A percentile compares a stretch with the other conserved stretches of the same genome.
These are phyloP conservation scores for Harringtonia lauricola DNA, from an alignment of 2,329 filamentous ascomycete species.

Conservation along the genomic window DNA sequence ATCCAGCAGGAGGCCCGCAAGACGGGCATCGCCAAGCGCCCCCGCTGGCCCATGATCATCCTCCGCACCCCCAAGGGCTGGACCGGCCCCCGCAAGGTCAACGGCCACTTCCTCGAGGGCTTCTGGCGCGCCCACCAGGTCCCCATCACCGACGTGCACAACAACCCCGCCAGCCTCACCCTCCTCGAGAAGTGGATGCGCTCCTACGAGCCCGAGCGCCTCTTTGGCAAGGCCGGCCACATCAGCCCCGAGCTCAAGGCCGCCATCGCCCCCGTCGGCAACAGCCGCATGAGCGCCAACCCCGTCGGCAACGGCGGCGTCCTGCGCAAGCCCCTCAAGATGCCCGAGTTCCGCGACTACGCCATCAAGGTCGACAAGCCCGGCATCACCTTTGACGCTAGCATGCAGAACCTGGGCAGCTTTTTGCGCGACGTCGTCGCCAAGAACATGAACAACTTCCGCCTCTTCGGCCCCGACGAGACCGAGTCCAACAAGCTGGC, in stretches of 20 bases:
- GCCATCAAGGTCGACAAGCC: slow-evolving; percentile 49
- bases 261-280: slow-evolving; percentile 53
- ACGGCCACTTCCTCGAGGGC: slow-evolving; percentile 60
- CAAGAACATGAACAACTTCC: slow-evolving; percentile 56
- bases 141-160: slow-evolving; percentile 58
- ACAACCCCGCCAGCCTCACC: slow-evolving; percentile 55
- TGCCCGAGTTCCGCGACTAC: slow-evolving; percentile 63
- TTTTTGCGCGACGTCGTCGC: slow-evolving; percentile 59
- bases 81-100: slow-evolving; percentile 63
- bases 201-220: slow-evolving; percentile 60
- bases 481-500: slow-evolving; percentile 71
- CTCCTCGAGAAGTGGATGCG: slow-evolving; percentile 68
- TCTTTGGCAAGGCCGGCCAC: slow-evolving; percentile 54
- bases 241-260: slow-evolving; percentile 51
- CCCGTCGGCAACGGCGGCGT: slow-evolving; percentile 63
- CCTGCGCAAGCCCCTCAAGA: slow-evolving; percentile 52
- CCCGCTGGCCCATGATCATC: slow-evolving; percentile 69
- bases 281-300: slow-evolving; percentile 65
- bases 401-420: slow-evolving; percentile 59
- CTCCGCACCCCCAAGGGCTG: slow-evolving; percentile 71
- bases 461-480: slow-evolving; percentile 70
- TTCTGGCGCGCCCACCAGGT: slow-evolving; percentile 74
- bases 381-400: slow-evolving; percentile 43
- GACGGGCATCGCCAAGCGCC: slow-evolving; percentile 56
- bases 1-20: slow-evolving; percentile 64